A percentile compares a stretch with the other conserved stretches of the same genome.
Evolutionary conservation across 768 basidiomycete genomes (phyloP).

Genomic region (Lactifluus subvellereus): DNA sequence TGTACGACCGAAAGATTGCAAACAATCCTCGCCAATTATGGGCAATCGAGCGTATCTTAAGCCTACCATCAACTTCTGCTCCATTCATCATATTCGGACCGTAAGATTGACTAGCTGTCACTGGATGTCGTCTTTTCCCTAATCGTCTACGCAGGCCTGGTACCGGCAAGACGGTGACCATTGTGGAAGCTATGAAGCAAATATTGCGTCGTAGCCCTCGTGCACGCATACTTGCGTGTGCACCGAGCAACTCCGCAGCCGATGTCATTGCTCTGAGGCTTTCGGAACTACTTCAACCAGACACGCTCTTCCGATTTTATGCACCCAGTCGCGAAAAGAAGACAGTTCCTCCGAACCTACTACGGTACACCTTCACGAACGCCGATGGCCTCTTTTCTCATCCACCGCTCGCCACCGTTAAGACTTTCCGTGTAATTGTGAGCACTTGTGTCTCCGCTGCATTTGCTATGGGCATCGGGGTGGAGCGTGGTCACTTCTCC

Average conservation of each 20-base stretch:
- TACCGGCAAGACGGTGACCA: slow-evolving; percentile 63
- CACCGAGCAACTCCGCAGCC: slow-evolving; percentile 64
- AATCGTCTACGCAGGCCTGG: slow-evolving; percentile 41
- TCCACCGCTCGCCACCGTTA: not conserved
- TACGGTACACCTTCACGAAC: slow-evolving; percentile 31
- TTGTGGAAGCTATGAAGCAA: slow-evolving; percentile 58
- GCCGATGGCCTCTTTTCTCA: slow-evolving; percentile 29
- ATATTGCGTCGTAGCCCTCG: slow-evolving; percentile 38
- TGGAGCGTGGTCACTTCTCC: slow-evolving; percentile 54
- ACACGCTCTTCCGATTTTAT: slow-evolving; percentile 51
- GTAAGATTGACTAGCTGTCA: slow-evolving; percentile 35
- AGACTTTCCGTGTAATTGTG: slow-evolving; percentile 49
- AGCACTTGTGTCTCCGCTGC: slow-evolving; percentile 61
- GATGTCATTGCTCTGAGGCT: slow-evolving; percentile 35
- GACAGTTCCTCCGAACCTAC: slow-evolving; percentile 39
- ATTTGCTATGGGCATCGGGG: slow-evolving; percentile 48
- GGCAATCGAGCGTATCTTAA: slow-evolving; percentile 1
- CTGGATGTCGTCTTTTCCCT: not conserved
- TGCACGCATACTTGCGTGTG: slow-evolving; percentile 53
- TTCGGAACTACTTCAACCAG: slow-evolving; percentile 35
- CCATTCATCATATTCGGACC: slow-evolving; percentile 63
- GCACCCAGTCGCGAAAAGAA: slow-evolving; percentile 42
- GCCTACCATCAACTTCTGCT: slow-evolving; percentile 27
- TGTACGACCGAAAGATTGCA: slow-evolving; percentile 7
- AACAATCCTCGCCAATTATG: slow-evolving; percentile 1